phyloP scores from a whole-genome alignment of 345 rosid genomes.

The Gossypium australe region DNA sequence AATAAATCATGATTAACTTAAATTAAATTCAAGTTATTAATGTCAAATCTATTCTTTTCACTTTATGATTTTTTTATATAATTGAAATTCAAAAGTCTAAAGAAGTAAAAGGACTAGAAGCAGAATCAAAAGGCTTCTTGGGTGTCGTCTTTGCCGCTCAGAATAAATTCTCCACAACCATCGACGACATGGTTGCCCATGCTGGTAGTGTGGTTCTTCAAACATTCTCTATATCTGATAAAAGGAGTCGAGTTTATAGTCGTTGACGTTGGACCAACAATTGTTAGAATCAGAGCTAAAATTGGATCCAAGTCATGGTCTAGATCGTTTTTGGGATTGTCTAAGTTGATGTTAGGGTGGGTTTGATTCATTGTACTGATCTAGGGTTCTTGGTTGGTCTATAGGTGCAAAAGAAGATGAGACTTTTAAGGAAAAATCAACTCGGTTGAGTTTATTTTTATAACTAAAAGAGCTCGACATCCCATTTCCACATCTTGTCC shows the following conservation, averaged over 20 bases:
- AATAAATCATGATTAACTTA: no score
- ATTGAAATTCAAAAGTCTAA: no score
- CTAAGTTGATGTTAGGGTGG: slow-evolving; percentile 3
- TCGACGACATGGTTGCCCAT: not conserved
- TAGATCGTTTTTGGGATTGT: slow-evolving; percentile 23
- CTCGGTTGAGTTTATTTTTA: slow-evolving; percentile 16
- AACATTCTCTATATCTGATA: not conserved
- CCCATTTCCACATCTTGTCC: slow-evolving; percentile 28
- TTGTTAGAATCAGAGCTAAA: not conserved
- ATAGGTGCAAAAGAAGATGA: not conserved
- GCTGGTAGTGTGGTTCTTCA: not conserved
- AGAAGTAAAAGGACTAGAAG: no score
- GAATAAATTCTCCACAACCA: not conserved
- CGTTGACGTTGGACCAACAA: not conserved
- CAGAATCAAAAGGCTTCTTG: not conserved
- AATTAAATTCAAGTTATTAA: no score
- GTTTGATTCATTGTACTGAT: slow-evolving; percentile 15
- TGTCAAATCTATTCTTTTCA: no score
- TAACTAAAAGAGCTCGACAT: slow-evolving; percentile 28
- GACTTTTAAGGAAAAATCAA: slow-evolving; percentile 27
- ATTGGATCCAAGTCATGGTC: slow-evolving; percentile 27
- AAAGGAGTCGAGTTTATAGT: not conserved
- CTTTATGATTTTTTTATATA: no score
- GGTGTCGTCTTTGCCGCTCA: not conserved
- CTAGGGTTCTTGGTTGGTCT: not conserved